Evolutionary conservation across 2,329 filamentous ascomycete species (phyloP), one percentile per base, ranked within the genome.

Genomic region (Ophiostoma ips): DNA sequence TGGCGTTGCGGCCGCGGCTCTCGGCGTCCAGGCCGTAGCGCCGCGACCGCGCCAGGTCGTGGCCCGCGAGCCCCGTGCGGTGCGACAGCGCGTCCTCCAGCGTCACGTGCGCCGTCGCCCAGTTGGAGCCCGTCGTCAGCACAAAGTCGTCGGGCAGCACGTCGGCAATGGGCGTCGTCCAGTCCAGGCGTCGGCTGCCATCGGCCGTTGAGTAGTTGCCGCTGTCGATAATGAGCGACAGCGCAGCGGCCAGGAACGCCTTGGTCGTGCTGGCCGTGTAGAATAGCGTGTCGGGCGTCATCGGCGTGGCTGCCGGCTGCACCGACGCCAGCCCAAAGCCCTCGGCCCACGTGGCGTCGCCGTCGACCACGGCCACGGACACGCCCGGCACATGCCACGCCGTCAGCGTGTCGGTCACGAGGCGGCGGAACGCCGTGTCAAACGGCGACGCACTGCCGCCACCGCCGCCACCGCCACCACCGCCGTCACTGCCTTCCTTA

Each of bases 191-290:
- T n/a, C 13, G 3, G 12, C 13, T 5, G 15, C 3, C 16, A 5
- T 8, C 3, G 15, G n/a, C 36, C 13, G 47, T 46, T 11, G 55
- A 51, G 53, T 64, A 60, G 48, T 68, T 63, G n/a, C 68, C 63
- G 16, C 69, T 64, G 21, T 66, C 64, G 8, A 77, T 66, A 11
- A 77, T 63, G 1, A 71, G 60, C 1, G 70, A 64, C 3, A 81
- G 59, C 2, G 66, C 60, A 2, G 72, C 70, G 5, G 72, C 70
- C 2, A 72, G 74, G 56, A 75, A 70, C 5, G 66, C 70, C 58
- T 79, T 79, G 44, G 73, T 74, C 3, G 68, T 75, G 58, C 71
- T 75, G 19, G 70, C 75, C 43, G 65, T 64, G 56, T 73, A 75
- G 61, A 74, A 77, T 2, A 79, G 62, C 0, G 74, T 77, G 11